These are phyloP conservation scores for Rasamsonia emersonii DNA, from an alignment of 2,329 filamentous ascomycete species.

Conservation along the genomic window DNA sequence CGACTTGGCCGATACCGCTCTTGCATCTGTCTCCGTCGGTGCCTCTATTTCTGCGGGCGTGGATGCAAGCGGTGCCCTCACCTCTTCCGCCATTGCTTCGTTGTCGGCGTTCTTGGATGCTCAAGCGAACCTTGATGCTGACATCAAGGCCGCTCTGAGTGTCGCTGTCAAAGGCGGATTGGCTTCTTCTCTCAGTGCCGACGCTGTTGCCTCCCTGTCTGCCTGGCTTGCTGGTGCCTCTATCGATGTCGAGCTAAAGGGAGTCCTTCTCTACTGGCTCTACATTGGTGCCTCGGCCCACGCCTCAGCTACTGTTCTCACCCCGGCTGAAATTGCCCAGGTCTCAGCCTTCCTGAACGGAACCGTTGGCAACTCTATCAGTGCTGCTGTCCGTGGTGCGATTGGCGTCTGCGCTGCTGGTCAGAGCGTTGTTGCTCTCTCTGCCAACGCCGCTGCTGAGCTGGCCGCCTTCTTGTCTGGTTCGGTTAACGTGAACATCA, in stretches of 20 bases:
- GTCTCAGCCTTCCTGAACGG: constrained; percentile 23
- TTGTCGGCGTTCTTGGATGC: constrained; percentile 26
- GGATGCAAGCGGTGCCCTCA: constrained; percentile 20
- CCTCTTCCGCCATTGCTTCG: constrained; percentile 19
- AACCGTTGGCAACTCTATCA: constrained; percentile 19
- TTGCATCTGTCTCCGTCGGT: constrained; percentile 25
- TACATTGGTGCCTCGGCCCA: constrained; percentile 21
- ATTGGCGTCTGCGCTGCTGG: constrained; percentile 23
- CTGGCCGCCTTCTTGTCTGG: constrained; percentile 28
- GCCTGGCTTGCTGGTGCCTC: constrained; percentile 23
- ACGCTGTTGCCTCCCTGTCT: constrained; percentile 22
- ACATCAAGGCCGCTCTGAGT: constrained; percentile 21
- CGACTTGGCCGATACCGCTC: constrained; percentile 18
- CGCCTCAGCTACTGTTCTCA: constrained; percentile 17
- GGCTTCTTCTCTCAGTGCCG: constrained; percentile 18
- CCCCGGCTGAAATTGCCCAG: constrained; percentile 18
- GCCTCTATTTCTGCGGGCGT: constrained; percentile 22
- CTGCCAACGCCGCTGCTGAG: constrained; percentile 25
- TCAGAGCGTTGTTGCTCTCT: constrained; percentile 23
- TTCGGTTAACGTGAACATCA: constrained; percentile 39
- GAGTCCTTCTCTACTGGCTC: constrained; percentile 28
- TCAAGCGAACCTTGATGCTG: constrained; percentile 17
- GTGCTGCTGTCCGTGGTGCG: constrained; percentile 23
- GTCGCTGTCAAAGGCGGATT: constrained; percentile 20
- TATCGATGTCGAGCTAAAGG: constrained; percentile 29